Conservation (phyloP, 768 basidiomycete species). For the Panus rudis region DNA sequence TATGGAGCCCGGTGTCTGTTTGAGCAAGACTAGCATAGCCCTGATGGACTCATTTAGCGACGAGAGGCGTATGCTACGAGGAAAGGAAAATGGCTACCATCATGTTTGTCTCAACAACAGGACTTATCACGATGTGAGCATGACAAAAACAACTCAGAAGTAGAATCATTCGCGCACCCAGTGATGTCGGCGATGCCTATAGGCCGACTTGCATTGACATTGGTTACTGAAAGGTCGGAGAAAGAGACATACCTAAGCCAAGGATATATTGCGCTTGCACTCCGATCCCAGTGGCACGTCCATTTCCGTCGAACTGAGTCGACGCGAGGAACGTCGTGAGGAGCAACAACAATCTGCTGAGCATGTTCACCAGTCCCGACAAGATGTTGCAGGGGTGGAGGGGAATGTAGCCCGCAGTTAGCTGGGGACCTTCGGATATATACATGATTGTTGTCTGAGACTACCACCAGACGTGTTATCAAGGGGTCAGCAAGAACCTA, state of each 20-base stretch:
- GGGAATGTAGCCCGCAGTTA: too few relatives aligned
- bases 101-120: conserved; percentile 80
- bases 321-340: conserved; percentile 10
- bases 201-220: background rate
- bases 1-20: conserved; percentile 68
- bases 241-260: conserved; percentile 9
- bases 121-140: conserved; percentile 29
- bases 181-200: conserved; percentile 69
- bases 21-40: conserved; percentile 64
- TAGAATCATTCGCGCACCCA: conserved; percentile 36
- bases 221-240: background rate
- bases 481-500: too few relatives aligned
- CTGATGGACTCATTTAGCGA: conserved; percentile 24
- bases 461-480: too few relatives aligned
- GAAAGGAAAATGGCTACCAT: conserved; percentile 38
- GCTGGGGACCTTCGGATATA: too few relatives aligned
- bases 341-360: conserved; percentile 3
- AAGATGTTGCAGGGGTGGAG: too few relatives aligned
- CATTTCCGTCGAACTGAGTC: background rate
- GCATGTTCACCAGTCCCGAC: too few relatives aligned
- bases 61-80: background rate
- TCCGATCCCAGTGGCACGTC: background rate
- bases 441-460: too few relatives aligned
- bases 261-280: conserved; percentile 10
- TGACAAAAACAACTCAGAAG: conserved; percentile 3